Evolutionary conservation across 805 yeast genomes (phyloP).

Genomic region (Maudiozyma barnettii): DNA sequence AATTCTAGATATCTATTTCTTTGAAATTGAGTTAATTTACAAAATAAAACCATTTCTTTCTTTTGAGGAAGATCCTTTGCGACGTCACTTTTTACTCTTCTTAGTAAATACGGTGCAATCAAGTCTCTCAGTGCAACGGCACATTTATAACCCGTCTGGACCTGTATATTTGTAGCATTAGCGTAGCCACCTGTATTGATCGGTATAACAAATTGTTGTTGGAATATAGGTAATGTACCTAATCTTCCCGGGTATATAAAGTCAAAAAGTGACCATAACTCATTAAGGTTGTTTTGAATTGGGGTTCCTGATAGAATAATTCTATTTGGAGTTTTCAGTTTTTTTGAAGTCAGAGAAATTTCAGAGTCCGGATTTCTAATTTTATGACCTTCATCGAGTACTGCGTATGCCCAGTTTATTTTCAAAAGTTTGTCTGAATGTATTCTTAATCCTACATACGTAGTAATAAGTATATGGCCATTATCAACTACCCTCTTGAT

Average conservation of each 20-base stretch:
- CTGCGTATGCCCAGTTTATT: conserved; percentile 78
- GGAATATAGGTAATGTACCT: conserved; percentile 92
- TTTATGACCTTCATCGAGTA: conserved; percentile 93
- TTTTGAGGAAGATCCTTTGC: conserved; percentile 92
- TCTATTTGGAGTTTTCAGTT: conserved; percentile 73
- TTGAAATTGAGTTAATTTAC: conserved; percentile 72
- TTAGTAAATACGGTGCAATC: conserved; percentile 77
- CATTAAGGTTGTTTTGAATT: conserved; percentile 84
- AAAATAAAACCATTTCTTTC: conserved; percentile 88
- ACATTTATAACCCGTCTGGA: conserved; percentile 91
- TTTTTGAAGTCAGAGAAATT: conserved; percentile 77
- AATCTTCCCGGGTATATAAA: conserved; percentile 90
- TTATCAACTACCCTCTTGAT: conserved; percentile 45
- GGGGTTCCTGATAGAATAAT: conserved; percentile 93
- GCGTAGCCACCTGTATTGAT: conserved; percentile 98
- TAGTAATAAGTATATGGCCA: conserved; percentile 84
- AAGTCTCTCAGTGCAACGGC: conserved; percentile 84
- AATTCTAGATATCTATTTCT: conserved; percentile 65
- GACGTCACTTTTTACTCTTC: conserved; percentile 87
- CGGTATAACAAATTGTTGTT: conserved; percentile 84
- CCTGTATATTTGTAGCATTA: conserved; percentile 91
- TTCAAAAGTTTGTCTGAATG: conserved; percentile 57
- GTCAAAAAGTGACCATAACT: conserved; percentile 91
- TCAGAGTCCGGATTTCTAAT: conserved; percentile 91
- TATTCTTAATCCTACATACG: conserved; percentile 76